These are phyloP conservation scores for Cerioporus squamosus DNA, from an alignment of 1,284 basidiomycete genomes.

Conservation along the genomic window DNA sequence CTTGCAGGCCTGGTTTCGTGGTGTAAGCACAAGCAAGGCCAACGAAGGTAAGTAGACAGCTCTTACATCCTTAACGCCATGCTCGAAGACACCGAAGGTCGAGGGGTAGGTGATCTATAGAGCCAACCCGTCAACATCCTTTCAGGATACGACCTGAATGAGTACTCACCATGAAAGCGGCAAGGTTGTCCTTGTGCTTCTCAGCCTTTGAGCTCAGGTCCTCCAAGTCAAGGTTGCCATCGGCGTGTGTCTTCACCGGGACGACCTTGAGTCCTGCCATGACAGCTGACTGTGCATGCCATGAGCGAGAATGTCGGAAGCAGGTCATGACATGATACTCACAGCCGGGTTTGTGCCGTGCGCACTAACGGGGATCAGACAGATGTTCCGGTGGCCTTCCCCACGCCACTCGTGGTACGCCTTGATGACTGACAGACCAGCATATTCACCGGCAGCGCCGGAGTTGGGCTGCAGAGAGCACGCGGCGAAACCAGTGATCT, in stretches of 20 bases:
- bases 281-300: slow-evolving; percentile 75
- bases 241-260: slow-evolving; percentile 84
- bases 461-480: slow-evolving; percentile 98
- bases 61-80: slow-evolving; percentile 80
- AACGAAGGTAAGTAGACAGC: background rate
- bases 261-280: slow-evolving; percentile 99
- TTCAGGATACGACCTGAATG: background rate
- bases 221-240: slow-evolving; percentile 89
- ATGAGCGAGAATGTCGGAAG: background rate
- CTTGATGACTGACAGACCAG: slow-evolving; percentile 91
- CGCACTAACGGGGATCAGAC: slow-evolving; percentile 93
- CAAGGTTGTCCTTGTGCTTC: slow-evolving; percentile 90
- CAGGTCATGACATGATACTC: slow-evolving; percentile 12
- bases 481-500: slow-evolving; percentile 93
- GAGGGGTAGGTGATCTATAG: slow-evolving; percentile 89
- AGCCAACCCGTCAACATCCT: background rate
- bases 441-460: slow-evolving; percentile 95
- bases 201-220: slow-evolving; percentile 90
- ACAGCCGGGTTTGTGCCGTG: slow-evolving; percentile 96
- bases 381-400: slow-evolving; percentile 87
- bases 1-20: slow-evolving; percentile 70
- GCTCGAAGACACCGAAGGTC: slow-evolving; percentile 97
- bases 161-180: slow-evolving; percentile 91
- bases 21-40: no score
- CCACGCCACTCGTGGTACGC: slow-evolving; percentile 93